A percentile compares a stretch with the other conserved stretches of the same genome.
phyloP scores from a whole-genome alignment of 306 rosid genomes.

The Malus orientalis region DNA sequence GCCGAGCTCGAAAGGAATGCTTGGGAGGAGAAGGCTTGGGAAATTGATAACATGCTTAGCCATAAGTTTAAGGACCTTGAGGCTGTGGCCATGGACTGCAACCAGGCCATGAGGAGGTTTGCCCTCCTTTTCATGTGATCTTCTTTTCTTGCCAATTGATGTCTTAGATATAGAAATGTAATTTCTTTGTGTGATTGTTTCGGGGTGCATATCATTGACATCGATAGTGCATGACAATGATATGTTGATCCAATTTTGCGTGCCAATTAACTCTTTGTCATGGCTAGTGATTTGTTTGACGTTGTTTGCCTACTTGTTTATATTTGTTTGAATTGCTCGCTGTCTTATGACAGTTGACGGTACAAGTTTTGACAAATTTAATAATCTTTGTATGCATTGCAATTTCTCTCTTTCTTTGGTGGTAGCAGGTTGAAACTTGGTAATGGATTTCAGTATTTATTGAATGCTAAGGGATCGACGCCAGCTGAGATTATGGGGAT shows the following conservation, averaged over 20 bases:
- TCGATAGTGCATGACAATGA: neutral
- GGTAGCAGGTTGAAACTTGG: constrained; percentile 67
- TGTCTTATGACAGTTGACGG: neutral
- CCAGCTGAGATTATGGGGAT: constrained; percentile 77
- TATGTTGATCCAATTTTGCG: neutral
- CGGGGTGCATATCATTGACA: neutral
- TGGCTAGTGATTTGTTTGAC: neutral
- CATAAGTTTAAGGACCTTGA: constrained; percentile 64
- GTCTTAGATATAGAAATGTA: neutral
- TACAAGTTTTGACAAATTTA: neutral
- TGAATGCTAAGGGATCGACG: constrained; percentile 67
- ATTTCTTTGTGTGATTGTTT: neutral
- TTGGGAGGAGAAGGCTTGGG: constrained; percentile 88
- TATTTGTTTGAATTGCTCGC: neutral
- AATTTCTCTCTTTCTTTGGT: neutral
- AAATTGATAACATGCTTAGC: constrained; percentile 34
- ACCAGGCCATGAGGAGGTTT: constrained; percentile 65
- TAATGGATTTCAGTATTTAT: constrained; percentile 48
- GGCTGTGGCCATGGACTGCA: constrained; percentile 64
- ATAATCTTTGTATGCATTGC: neutral
- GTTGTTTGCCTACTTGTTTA: neutral
- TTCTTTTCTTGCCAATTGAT: neutral
- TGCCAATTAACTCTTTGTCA: neutral
- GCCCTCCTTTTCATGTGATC: neutral
- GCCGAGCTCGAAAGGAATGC: constrained; percentile 55